Evolutionary conservation across 192 early-diverging fungal genomes (phyloP).

Genomic region (Coemansia sp.): DNA sequence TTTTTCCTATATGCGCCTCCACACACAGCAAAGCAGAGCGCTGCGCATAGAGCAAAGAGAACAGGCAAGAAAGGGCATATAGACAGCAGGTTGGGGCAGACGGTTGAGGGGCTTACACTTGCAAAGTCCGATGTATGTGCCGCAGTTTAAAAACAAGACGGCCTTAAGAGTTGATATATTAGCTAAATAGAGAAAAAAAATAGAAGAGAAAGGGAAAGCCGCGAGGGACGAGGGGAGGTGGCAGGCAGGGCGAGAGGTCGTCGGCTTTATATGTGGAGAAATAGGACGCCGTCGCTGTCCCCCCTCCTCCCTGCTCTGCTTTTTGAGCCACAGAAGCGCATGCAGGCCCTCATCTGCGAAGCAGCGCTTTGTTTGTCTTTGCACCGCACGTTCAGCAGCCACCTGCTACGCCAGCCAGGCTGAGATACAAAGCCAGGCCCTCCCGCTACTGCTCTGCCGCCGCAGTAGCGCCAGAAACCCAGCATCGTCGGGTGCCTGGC

Average conservation of each 20-base stretch:
- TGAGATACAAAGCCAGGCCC: not conserved
- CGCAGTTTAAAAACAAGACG: no score
- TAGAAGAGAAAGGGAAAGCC: not conserved
- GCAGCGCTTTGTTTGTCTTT: not conserved
- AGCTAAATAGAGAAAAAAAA: not conserved
- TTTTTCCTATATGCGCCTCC: no score
- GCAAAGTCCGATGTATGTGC: no score
- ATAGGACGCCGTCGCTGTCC: not conserved
- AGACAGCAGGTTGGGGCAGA: no score
- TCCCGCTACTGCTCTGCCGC: not conserved
- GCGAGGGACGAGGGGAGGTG: not conserved
- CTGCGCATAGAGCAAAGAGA: no score
- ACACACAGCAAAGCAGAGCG: no score
- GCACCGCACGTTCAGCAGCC: not conserved
- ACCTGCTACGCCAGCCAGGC: not conserved
- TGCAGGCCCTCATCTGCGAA: not conserved
- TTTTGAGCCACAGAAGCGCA: not conserved
- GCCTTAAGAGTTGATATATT: no score
- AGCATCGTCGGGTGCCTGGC: no score
- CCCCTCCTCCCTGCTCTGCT: not conserved
- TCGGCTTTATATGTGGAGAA: conserved; percentile 1
- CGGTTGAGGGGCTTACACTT: no score
- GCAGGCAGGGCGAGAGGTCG: not conserved
- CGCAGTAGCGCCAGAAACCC: not conserved
- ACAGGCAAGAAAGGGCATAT: no score